Base-by-base conservation (phyloP, 169 alveolate species). In the Plasmodium billcollinsi region DNA sequence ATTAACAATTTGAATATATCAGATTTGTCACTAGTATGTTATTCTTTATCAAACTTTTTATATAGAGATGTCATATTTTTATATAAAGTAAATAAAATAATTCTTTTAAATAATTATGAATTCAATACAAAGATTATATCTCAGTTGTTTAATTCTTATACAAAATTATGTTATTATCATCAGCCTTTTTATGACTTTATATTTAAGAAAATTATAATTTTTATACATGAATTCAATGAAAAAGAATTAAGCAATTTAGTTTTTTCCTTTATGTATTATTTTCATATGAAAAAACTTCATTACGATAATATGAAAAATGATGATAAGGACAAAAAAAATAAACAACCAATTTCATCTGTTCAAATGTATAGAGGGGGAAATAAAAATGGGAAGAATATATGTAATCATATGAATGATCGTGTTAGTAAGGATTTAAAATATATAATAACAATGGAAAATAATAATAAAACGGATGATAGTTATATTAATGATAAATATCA, bases 221-320 rank as follows among this genome's bases (percentile, higher is more conserved):
- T 24, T 47, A 67, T 83, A 52, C 91, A 83, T 62, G 73, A 83
- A 24, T 83, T 83, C 45, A 43, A 47, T 58, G 91, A 83, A 72
- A 83, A 83, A 33, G 91, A 83, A 61, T 47, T 83, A 18, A 72
- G 69, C 2, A 83, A 83, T 72, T 8, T 83, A 11, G 73, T 72
- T 1, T 72, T 69, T 50, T 83, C 91, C 59, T 83, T 83, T 47
- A 58, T 72, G n/a, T 83, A 83, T n/a, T 83, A 83, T 21, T 83
- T 83, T 4, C 91, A 83, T 52, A 58, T 69, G 85, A 62, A 6
- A 11, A 39, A 8, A 26, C 8, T 83, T 49, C 45, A 58, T 12
- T 20, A 15, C 3, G 14, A 50, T 29, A 5, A 15, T 56, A 6
- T 12, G 8, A 15, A 56, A 56, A 14, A 15, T 56, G 21, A 9